Base-by-base conservation (phyloP, 768 basidiomycete genomes). In the Suillus clintonianus region DNA sequence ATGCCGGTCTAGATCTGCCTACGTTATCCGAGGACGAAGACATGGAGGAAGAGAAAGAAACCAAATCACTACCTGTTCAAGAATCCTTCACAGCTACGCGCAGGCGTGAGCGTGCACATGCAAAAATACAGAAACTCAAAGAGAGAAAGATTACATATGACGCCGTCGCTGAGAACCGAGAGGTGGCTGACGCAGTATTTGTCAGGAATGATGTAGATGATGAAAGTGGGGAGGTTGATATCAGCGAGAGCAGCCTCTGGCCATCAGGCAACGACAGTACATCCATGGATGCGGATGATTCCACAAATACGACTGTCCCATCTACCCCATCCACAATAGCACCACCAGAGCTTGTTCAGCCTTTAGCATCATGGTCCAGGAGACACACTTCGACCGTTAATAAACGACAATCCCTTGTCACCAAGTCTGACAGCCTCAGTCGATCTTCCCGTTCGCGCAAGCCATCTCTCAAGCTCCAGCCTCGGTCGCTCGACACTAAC, bases 201-300 rank as follows among this genome's bases (percentile, higher is more conserved):
- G 79, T 88, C 42, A 81, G 86, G 15, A 76, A 79, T 34, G 88
- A 89, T 66, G 70, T 82, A 3, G 85, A 82, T 34, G 88, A 89
- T 62, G 87, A 89, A 70, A 87, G 81, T 61, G 80, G 76, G 54
- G 85, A 87, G 45, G 86, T 89, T 13, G 87, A 90, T 65, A 80
- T 89, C 37, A 80, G 77, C 6, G 64, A 77, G 30, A 74, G 51
- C 69, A 75, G 65, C 68, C 61, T 55, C 14, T 15, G 37, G 27
- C 66, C 75, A 64, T 48, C 63, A 24, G 66, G 61, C 54, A 60
- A 66, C 51, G 67, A 69, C 32, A 51, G 43, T 30, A 27, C 54
- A 37, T 62, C 53, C 34, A 62, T 66, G 69, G 69, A 69, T 47
- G 58, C 55, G 53, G 72, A 74, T 57, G 51, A 34, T 42, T 51